phyloP scores from a whole-genome alignment of 129 eudicot genomes.

The Flaveria sonorensis region DNA sequence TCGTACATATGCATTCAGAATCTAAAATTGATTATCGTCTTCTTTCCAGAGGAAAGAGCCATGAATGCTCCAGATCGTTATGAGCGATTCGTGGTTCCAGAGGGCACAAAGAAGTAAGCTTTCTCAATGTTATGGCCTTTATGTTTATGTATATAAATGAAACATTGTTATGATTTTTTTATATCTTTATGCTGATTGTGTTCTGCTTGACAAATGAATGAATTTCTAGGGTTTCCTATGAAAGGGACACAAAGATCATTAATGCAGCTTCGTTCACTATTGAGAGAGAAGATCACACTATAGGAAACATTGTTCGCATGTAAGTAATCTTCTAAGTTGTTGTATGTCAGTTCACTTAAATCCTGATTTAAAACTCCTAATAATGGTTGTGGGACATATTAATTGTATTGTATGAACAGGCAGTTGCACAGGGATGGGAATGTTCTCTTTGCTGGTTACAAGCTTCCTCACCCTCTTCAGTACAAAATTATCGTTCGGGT shows the following conservation, averaged over 20 bases:
- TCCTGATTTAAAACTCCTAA: conserved; percentile 24
- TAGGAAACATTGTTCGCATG: conserved; percentile 95
- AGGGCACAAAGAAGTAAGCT: conserved; percentile 74
- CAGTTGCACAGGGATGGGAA: conserved; percentile 92
- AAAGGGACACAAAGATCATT: conserved; percentile 92
- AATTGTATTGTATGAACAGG: conserved; percentile 43
- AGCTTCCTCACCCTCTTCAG: conserved; percentile 98
- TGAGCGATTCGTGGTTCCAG: conserved; percentile 88
- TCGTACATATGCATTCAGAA: not conserved
- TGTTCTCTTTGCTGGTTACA: conserved; percentile 94
- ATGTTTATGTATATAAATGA: not conserved
- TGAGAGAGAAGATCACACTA: conserved; percentile 94
- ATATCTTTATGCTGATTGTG: conserved; percentile 5
- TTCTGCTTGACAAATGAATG: conserved; percentile 14
- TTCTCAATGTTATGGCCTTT: conserved; percentile 7
- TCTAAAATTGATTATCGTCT: not conserved
- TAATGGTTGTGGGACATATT: not conserved
- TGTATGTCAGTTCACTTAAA: conserved; percentile 1
- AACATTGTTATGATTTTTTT: not conserved
- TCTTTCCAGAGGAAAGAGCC: conserved; percentile 19
- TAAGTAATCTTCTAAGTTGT: conserved; percentile 17
- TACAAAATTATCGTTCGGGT: conserved; percentile 91
- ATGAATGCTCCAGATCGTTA: conserved; percentile 94
- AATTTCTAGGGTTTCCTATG: conserved; percentile 79
- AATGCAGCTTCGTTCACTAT: conserved; percentile 89